Conservation (phyloP, 129 eudicot species). For the Gnaphalium uliginosum region DNA sequence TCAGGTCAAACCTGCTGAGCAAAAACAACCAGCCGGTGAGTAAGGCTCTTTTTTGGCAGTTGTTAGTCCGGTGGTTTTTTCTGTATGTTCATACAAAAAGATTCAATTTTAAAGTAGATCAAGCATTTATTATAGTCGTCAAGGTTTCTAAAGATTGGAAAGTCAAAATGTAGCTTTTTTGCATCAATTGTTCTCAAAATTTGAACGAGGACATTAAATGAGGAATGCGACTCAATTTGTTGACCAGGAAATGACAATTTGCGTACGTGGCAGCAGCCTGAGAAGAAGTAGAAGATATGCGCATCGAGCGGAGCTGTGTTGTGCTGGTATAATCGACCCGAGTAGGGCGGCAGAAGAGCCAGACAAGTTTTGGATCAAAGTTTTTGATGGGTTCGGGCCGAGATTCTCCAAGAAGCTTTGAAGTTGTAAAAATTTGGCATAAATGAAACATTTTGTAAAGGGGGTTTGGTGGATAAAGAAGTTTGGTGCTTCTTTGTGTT, state of each 20-base stretch:
- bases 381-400: slow-evolving; percentile 9
- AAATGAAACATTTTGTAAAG: slow-evolving; percentile 6
- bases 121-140: background rate
- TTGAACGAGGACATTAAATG: slow-evolving; percentile 32
- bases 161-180: background rate
- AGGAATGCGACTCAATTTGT: slow-evolving; percentile 28
- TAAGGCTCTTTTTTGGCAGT: slow-evolving; percentile 15
- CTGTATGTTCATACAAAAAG: slow-evolving; percentile 1
- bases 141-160: background rate
- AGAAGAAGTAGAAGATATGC: slow-evolving; percentile 50
- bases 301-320: slow-evolving; percentile 3
- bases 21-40: slow-evolving; percentile 97
- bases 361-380: slow-evolving; percentile 29
- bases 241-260: slow-evolving; percentile 74
- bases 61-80: background rate
- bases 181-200: slow-evolving; percentile 13
- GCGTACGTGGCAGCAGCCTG: slow-evolving; percentile 82
- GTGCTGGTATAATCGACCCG: slow-evolving; percentile 5
- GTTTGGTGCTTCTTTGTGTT: slow-evolving; percentile 27
- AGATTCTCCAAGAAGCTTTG: background rate
- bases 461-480: slow-evolving; percentile 17
- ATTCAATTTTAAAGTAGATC: slow-evolving; percentile 20
- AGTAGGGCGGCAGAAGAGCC: background rate
- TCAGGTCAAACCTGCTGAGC: slow-evolving; percentile 84
- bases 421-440: background rate